These are phyloP conservation scores for Parasitella parasitica DNA, from an alignment of 371 early-diverging fungal species.

Conservation along the genomic window DNA sequence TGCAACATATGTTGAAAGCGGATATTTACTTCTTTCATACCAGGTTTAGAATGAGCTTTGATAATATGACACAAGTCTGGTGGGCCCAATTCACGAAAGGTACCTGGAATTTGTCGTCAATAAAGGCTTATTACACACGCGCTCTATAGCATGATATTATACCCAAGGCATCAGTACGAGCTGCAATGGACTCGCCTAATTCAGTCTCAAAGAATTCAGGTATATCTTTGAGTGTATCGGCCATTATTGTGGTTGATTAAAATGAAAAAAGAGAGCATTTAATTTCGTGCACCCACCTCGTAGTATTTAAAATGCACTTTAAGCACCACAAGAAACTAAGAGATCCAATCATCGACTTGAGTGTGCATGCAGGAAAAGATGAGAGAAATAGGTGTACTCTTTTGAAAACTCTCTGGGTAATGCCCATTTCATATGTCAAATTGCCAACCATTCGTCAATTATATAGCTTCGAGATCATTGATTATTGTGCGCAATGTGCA, in stretches of 20 bases:
- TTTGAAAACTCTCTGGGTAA: too few relatives aligned
- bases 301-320: background rate
- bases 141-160: slow-evolving; percentile 20
- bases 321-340: background rate
- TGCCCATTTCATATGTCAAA: too few relatives aligned
- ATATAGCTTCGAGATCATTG: too few relatives aligned
- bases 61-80: slow-evolving; percentile 96
- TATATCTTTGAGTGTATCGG: slow-evolving; percentile 69
- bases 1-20: background rate
- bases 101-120: too few relatives aligned
- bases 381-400: too few relatives aligned
- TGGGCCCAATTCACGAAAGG: slow-evolving; percentile 92
- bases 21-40: slow-evolving; percentile 71
- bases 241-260: slow-evolving; percentile 16
- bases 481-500: too few relatives aligned
- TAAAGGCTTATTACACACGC: too few relatives aligned
- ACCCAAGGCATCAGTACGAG: slow-evolving; percentile 91
- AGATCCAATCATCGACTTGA: background rate
- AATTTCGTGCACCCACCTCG: slow-evolving; percentile 1
- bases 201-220: slow-evolving; percentile 95
- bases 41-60: slow-evolving; percentile 81
- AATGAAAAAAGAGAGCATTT: slow-evolving; percentile 1
- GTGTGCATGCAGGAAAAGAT: too few relatives aligned
- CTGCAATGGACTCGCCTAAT: slow-evolving; percentile 80
- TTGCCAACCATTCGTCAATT: too few relatives aligned